Evolutionary conservation across 768 basidiomycete genomes (phyloP), one percentile per base, ranked within the genome.

Genomic region (Obba rivulosa): DNA sequence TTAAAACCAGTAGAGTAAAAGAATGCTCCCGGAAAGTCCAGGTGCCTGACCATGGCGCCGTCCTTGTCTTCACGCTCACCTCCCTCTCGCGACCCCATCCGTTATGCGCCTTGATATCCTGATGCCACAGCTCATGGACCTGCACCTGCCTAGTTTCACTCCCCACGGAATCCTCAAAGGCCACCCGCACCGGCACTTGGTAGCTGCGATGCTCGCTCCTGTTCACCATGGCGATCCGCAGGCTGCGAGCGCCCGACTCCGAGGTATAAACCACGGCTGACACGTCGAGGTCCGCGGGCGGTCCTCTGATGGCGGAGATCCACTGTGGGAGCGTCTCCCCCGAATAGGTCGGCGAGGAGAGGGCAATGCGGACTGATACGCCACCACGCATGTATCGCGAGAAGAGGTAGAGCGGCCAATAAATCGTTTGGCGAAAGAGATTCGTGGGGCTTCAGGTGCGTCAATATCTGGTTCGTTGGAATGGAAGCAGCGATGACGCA

Each of bases 161-260:
- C 24, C 39, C 53, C 2, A 66, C 57, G 2, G 50, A 46, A 8
- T 44, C 23, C 21, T 70, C 70, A 60, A 73, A 69, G 1, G 56
- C 44, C 23, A 75, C 64, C 8, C 71, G 70, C 0, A 74, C 61
- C 1, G 59, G 57, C 53, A 70, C 76, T 13, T 63, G 66, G 28
- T 56, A 51, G 25, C 39, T 45, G 18, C 65, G 56, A 4, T 52
- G 53, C 5, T 73, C 72, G 53, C 73, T 69, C 3, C 78, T 66
- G 53, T 83, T 83, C 18, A 82, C 64, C 9, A 81, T 65, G 10
- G 78, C 77, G 3, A 82, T 47, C 14, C 78, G 68, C n/a, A 83
- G 59, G 37, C 76, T 63, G 10, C 57, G 57, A 11, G 54, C 55
- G 28, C 61, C 55, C 9, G 57, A 51, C 9, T 61, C 56, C 8